phyloP scores from a whole-genome alignment of 306 rosid species.

The Cucumis cinereus region DNA sequence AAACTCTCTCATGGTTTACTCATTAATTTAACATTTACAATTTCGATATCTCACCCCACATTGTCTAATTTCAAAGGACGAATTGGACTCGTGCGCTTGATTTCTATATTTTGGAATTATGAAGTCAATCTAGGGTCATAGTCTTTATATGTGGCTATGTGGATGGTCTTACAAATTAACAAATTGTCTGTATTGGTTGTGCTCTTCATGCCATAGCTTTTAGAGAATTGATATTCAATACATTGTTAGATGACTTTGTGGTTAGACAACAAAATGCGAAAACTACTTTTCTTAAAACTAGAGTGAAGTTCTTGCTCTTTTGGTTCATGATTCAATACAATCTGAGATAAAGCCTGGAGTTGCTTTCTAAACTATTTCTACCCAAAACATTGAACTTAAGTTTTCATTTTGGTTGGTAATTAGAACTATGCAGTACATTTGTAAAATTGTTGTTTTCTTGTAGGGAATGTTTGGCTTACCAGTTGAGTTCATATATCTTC shows the following conservation, averaged over 20 bases:
- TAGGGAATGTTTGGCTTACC: not conserved
- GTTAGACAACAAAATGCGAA: not conserved
- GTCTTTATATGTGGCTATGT: not conserved
- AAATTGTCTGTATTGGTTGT: not conserved
- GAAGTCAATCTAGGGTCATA: not conserved
- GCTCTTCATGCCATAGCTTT: not conserved
- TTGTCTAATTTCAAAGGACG: too few relatives aligned
- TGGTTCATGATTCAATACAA: not conserved
- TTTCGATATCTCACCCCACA: too few relatives aligned
- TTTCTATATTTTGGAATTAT: too few relatives aligned
- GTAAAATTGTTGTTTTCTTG: not conserved
- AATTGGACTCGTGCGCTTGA: too few relatives aligned
- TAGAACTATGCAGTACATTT: not conserved
- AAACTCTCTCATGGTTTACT: too few relatives aligned
- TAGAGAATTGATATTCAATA: not conserved
- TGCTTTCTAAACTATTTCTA: not conserved
- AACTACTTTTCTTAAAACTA: not conserved
- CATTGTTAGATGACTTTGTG: not conserved
- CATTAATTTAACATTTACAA: too few relatives aligned
- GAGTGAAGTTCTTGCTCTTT: not conserved
- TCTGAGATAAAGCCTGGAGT: not conserved
- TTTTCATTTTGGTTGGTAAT: not conserved
- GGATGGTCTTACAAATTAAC: not conserved
- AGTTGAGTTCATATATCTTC: not conserved
- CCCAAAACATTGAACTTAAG: not conserved